Conservation (phyloP, 345 rosid species). For the Conringia planisiliqua region DNA sequence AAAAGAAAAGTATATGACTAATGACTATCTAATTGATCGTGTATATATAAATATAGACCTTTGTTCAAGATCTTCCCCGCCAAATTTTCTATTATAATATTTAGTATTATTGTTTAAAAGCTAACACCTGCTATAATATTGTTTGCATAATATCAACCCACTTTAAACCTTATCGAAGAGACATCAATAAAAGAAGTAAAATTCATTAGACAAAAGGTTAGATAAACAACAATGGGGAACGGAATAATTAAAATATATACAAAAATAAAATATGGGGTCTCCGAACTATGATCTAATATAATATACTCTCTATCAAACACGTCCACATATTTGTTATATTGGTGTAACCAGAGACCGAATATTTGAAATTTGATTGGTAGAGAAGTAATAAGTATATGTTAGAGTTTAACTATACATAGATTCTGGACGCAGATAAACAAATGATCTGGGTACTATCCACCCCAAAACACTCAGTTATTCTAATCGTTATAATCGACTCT, state of each 20-base stretch:
- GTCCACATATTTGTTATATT: background rate
- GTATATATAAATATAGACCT: background rate
- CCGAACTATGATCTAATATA: background rate
- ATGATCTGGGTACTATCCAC: background rate
- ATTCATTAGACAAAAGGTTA: background rate
- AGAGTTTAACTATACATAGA: background rate
- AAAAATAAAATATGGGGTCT: background rate
- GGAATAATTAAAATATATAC: background rate
- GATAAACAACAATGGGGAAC: background rate
- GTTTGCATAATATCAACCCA: conserved; percentile 22
- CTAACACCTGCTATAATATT: background rate
- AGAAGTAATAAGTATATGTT: background rate
- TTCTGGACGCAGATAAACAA: background rate
- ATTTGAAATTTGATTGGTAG: background rate
- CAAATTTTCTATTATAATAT: background rate
- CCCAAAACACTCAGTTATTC: background rate
- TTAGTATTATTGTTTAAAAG: background rate
- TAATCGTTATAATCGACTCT: background rate
- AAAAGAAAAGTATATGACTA: no score
- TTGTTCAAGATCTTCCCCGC: background rate
- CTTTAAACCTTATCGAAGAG: background rate
- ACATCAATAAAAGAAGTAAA: conserved; percentile 1
- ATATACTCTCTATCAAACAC: background rate
- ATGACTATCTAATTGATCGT: no score
- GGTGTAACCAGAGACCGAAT: background rate